Base-by-base conservation (phyloP, 108 stramenopile species). In the Bacterosira constricta region DNA sequence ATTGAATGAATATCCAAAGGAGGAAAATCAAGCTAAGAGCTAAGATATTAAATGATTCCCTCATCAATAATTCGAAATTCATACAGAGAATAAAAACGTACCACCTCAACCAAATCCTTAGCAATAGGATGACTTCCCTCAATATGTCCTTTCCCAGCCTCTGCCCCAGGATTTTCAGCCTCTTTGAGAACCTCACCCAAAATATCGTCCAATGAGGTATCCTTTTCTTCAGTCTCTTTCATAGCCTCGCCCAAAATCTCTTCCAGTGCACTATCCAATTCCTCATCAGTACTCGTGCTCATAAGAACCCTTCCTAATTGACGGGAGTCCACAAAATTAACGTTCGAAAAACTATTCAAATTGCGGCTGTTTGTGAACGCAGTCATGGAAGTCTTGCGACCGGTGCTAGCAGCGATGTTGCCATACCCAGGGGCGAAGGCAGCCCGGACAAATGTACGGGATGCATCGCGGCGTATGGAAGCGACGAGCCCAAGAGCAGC, bases 191-290 rank as follows among this genome's bases (percentile, higher is more conserved):
- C 79, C 25, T 65, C 80, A 12, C 69, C 81, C 20, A 88, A 59
- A 54, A 85, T 77, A 10, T 85, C 81, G 35, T 88, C 84, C 15
- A 88, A 71, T 29, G 87, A 71, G 13, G 80, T 12, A 74, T 81
- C 80, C 39, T 39, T 6, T 20, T 27, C 63, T 60, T 13, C 56
- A 34, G 38, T 70, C 11, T 81, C 80, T 6, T 59, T 29, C 26
- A 86, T 55, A 5, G 80, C 79, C 25, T 65, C 80, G 13, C 69
- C 81, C 20, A 88, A 59, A 54, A 85, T 77, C 8, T 85, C 81
- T 36, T 88, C 84, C 15, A 88, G 76, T 29, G 87, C 82, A 29
- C 79, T 38, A 58, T 85, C 85, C 49, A 88, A 53, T 44, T 88
- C 87, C 57, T 88, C 70, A 63, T 88, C 87, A 3, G 81, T 56